Base-by-base conservation (phyloP, 2,329 filamentous ascomycete genomes). In the Stenocarpella maydis region DNA sequence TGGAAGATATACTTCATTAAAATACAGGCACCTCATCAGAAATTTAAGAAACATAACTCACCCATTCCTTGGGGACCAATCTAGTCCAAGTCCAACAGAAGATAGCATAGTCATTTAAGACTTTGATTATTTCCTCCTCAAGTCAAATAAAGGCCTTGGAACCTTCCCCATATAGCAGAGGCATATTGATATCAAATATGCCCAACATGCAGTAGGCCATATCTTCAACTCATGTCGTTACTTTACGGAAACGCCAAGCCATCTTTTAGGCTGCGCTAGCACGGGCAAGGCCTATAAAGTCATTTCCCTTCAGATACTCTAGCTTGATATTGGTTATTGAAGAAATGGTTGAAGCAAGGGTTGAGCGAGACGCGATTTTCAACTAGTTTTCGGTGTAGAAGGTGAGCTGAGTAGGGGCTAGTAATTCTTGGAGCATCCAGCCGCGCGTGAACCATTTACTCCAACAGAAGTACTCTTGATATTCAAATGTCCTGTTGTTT, bases 151-250 rank as follows among this genome's bases (percentile, higher is more conserved):
- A 76, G 2, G 75, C 70, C 26, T 71, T 73, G 1, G n/a, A 15
- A 21, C 74, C 74, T 58, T 77, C 76, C 6, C 76, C 76, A 28
- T 77, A 77, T 0, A 77, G 69, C 31, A 77, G 55, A 3, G 75
- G 70, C 73, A 77, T 77, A 15, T 74, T 76, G 14, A 77, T 68
- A 37, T 71, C 71, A 34, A 77, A 77, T 6, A 77, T 68, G 0
- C 74, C 75, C 6, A 69, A 31, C 21, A 69, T 37, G n/a, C 63
- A 67, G 19, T 76, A 77, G 1, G 75, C 75, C 14, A 67, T 61
- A 68, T 77, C 74, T 50, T 76, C 70, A 61, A 65, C 9, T 14
- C 72, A 68, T 5, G 68, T 74, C 10, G 72, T 75, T 31, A 71
- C 24, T n/a, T 75, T 68, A 7, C 55, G 43, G 3, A 74, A 67